These are phyloP conservation scores for Yueomyces sp. DNA, from an alignment of 805 yeast genomes.

Conservation along the genomic window DNA sequence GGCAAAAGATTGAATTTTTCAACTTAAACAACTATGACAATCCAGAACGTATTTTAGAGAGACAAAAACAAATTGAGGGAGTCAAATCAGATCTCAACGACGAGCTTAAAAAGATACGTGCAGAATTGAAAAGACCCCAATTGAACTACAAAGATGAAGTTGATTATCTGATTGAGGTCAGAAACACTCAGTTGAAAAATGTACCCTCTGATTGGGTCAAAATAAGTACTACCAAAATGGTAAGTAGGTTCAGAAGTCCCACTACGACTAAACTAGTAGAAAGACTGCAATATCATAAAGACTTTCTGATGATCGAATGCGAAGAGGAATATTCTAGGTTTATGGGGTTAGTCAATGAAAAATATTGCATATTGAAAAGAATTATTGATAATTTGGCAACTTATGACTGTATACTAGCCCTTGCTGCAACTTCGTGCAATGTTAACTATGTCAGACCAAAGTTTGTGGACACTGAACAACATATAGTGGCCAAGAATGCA, in stretches of 20 bases:
- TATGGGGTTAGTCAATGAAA: slow-evolving; percentile 25
- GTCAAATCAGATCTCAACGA: slow-evolving; percentile 35
- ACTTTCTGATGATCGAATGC: slow-evolving; percentile 24
- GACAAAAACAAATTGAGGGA: slow-evolving; percentile 27
- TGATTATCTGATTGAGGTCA: slow-evolving; percentile 64
- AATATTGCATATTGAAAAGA: slow-evolving; percentile 27
- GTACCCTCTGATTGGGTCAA: slow-evolving; percentile 72
- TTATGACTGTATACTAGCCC: slow-evolving; percentile 55
- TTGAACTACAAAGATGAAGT: slow-evolving; percentile 48
- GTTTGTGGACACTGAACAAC: slow-evolving; percentile 17
- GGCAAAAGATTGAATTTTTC: slow-evolving; percentile 33
- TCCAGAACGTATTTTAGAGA: slow-evolving; percentile 28
- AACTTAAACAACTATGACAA: slow-evolving; percentile 25
- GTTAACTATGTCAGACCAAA: slow-evolving; percentile 37
- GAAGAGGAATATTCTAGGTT: slow-evolving; percentile 22
- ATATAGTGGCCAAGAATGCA: slow-evolving; percentile 40
- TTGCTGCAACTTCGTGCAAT: slow-evolving; percentile 45
- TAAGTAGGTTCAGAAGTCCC: slow-evolving; percentile 66
- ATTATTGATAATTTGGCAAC: slow-evolving; percentile 36
- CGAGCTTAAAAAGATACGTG: slow-evolving; percentile 38
- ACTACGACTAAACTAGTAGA: slow-evolving; percentile 37
- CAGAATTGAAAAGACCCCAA: slow-evolving; percentile 39
- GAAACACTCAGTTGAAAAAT: slow-evolving; percentile 39
- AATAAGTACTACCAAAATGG: slow-evolving; percentile 51
- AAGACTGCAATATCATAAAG: slow-evolving; percentile 47